phyloP scores from a whole-genome alignment of 2,329 filamentous ascomycete species.

The Fusarium nanum region DNA sequence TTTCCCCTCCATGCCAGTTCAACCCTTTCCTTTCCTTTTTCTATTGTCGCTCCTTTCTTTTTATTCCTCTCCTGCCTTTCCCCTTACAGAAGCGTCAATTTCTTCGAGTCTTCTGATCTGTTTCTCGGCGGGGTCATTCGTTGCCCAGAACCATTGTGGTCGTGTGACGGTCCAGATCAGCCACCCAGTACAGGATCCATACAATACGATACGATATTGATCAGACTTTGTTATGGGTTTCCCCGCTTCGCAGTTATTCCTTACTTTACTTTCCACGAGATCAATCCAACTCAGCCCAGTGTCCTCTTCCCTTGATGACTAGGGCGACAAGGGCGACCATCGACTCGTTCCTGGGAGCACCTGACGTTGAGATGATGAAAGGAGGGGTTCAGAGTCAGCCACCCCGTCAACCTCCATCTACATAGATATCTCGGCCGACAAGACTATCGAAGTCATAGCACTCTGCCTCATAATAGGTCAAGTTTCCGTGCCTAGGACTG shows the following conservation, averaged over 20 bases:
- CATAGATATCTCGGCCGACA: background rate
- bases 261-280: conserved; percentile 15
- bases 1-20: conserved; percentile 8
- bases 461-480: conserved; percentile 5
- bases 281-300: conserved; percentile 11
- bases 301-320: background rate
- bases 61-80: conserved; percentile 9
- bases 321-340: conserved; percentile 1
- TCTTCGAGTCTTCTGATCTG: conserved; percentile 42
- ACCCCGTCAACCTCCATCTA: conserved; percentile 8
- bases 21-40: conserved; percentile 6
- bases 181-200: conserved; percentile 28
- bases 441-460: background rate
- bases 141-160: conserved; percentile 27
- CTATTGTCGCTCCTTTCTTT: background rate
- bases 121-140: conserved; percentile 34
- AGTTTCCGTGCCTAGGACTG: background rate
- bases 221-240: conserved; percentile 18
- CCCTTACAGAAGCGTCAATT: conserved; percentile 27
- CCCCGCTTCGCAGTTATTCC: conserved; percentile 25
- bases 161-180: conserved; percentile 45
- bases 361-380: conserved; percentile 35
- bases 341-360: conserved; percentile 41
- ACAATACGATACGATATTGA: conserved; percentile 2
- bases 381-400: conserved; percentile 33